Evolutionary conservation across 2,329 filamentous ascomycete genomes (phyloP), one percentile per base, ranked within the genome.

Genomic region (Aspergillus persii): DNA sequence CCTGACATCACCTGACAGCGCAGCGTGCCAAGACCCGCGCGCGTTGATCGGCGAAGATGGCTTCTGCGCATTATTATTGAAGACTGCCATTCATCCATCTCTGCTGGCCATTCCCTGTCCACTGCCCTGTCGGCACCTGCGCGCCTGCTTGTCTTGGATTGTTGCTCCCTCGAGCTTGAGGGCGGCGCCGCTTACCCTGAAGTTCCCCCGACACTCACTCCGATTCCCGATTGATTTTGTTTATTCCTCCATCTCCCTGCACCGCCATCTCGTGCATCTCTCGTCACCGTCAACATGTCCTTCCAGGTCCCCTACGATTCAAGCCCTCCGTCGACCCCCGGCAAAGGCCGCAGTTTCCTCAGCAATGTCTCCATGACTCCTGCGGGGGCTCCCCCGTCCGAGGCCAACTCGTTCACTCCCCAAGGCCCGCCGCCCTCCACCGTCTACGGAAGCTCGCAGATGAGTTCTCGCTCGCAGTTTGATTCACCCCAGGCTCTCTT

Each of bases 311-410:
- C 74, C 8, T 73, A 69, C 53, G 71, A 72, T 31, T 72, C 75
- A 9, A 75, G 71, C 30, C 70, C 74, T 6, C 74, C 75, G 2
- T 73, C 75, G 23, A 79, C 76, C 2, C 76, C 76, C 11, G 74
- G 69, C 18, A 77, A 73, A 63, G 69, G 69, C 27, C 70, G 71
- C 50, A 73, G 73, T 54, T 65, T 75, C 5, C 70, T 72, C 57
- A 72, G 72, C 57, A 71, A 77, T 63, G 76, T 81, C 49, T 86
- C 84, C 5, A 85, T 83, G 23, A 86, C 84, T 15, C 84, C 84
- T 54, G 82, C 82, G 50, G 84, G 83, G 46, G 79, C 77, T 59
- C 84, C 84, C 1, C 83, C 83, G 29, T 82, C 81, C 33, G 78
- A 76, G 59, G 74, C 76, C 29, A 71, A 72, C 61, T 85, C 83